Evolutionary conservation across 1,284 basidiomycete species (phyloP).

Genomic region (Naganishia sp.): DNA sequence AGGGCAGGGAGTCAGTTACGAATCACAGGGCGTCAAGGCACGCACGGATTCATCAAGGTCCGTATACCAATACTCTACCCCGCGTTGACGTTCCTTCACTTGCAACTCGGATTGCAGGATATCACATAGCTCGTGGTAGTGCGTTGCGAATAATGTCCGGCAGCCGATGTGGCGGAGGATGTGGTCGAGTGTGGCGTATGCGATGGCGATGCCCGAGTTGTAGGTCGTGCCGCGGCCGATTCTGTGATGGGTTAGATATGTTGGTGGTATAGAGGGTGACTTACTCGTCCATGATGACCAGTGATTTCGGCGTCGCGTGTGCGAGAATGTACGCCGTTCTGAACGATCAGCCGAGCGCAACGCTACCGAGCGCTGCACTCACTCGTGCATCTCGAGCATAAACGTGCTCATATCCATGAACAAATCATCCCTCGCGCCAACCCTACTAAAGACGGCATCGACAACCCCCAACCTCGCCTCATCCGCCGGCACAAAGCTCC

Average conservation of each 20-base stretch:
- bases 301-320: conserved; percentile 74
- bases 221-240: conserved; percentile 91
- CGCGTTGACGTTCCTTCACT: conserved; percentile 45
- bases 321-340: conserved; percentile 61
- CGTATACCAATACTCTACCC: conserved; percentile 83
- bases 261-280: conserved; percentile 19
- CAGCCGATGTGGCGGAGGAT: conserved; percentile 73
- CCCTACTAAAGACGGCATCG: conserved; percentile 86
- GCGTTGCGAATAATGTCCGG: conserved; percentile 89
- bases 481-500: conserved; percentile 89
- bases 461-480: conserved; percentile 77
- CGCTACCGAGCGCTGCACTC: conserved; percentile 29
- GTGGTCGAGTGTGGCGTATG: conserved; percentile 85
- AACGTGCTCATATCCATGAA: conserved; percentile 92
- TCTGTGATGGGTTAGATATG: conserved; percentile 33
- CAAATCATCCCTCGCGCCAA: conserved; percentile 95
- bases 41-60: conserved; percentile 76
- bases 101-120: conserved; percentile 62
- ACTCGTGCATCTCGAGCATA: conserved; percentile 59
- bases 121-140: conserved; percentile 90
- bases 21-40: conserved; percentile 42
- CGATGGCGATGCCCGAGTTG: conserved; percentile 86
- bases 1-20: not conserved
- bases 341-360: not conserved
- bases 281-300: conserved; percentile 92